phyloP scores from a whole-genome alignment of 441 rosid species.

The Cnidoscolus chayamansa region DNA sequence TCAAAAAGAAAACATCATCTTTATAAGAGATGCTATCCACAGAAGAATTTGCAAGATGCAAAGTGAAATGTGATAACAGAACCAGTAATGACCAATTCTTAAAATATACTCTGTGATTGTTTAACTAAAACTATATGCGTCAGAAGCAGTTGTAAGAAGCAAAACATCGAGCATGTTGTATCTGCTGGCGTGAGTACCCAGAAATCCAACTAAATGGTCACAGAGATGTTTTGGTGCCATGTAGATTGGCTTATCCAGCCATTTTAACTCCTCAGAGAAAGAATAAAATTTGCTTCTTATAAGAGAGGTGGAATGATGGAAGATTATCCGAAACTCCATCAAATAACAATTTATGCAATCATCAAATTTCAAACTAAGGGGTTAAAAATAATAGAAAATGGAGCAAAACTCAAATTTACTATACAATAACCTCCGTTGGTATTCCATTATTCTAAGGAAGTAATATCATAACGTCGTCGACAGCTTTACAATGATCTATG shows the following conservation, averaged over 20 bases:
- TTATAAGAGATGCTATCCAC: conserved; percentile 1
- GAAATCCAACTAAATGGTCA: not conserved
- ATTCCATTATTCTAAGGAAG: no score
- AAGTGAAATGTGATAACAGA: not conserved
- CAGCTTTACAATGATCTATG: not conserved
- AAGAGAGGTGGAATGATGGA: not conserved
- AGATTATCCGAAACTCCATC: not conserved
- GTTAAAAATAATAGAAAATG: not conserved
- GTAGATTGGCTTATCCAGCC: not conserved
- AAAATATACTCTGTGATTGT: no score
- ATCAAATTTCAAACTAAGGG: not conserved
- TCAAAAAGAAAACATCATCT: conserved; percentile 11
- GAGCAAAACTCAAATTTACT: not conserved
- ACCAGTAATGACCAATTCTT: no score
- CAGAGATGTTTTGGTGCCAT: not conserved
- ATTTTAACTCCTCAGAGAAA: not conserved
- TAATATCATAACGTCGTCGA: no score
- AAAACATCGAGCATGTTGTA: no score
- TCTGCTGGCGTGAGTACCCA: no score
- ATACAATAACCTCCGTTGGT: not conserved
- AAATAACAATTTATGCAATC: not conserved
- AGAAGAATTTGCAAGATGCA: not conserved
- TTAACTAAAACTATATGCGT: no score
- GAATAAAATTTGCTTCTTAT: not conserved
- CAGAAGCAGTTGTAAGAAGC: no score